These are phyloP conservation scores for Aspergillus jensenii DNA, from an alignment of 2,329 filamentous ascomycete genomes.

Conservation along the genomic window DNA sequence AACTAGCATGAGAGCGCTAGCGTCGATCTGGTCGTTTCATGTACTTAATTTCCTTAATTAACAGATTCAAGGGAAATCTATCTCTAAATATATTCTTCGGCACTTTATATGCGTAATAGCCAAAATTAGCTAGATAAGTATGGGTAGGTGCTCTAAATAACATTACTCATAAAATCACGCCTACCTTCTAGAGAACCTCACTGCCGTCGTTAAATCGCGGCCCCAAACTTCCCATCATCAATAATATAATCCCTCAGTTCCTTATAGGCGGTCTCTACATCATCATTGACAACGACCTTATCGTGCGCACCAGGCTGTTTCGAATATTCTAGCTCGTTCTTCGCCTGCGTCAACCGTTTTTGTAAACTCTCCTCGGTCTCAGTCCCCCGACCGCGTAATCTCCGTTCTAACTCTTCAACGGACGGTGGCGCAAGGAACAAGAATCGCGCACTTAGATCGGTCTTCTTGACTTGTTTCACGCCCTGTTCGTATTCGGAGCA, in stretches of 20 bases:
- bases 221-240: slow-evolving; percentile 38
- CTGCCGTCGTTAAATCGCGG: slow-evolving; percentile 17
- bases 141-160: not conserved
- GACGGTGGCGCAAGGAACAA: slow-evolving; percentile 82
- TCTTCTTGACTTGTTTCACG: slow-evolving; percentile 87
- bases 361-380: slow-evolving; percentile 69
- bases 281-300: slow-evolving; percentile 65
- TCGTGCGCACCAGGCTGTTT: slow-evolving; percentile 67
- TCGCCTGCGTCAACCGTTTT: slow-evolving; percentile 69
- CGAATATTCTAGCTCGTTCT: slow-evolving; percentile 71
- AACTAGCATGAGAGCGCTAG: slow-evolving; percentile 27
- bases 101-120: slow-evolving; percentile 1
- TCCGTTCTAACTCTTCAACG: slow-evolving; percentile 69
- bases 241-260: slow-evolving; percentile 56
- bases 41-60: slow-evolving; percentile 39
- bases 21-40: slow-evolving; percentile 29
- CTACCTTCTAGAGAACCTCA: not conserved
- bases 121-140: not conserved
- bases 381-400: slow-evolving; percentile 73
- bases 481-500: slow-evolving; percentile 51
- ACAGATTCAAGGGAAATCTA: slow-evolving; percentile 26
- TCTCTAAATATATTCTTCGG: slow-evolving; percentile 11
- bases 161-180: not conserved
- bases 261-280: slow-evolving; percentile 57
- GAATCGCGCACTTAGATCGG: slow-evolving; percentile 72